A percentile compares a stretch with the other conserved stretches of the same genome.
These are phyloP conservation scores for Filobasidium wieringae DNA, from an alignment of 768 basidiomycete genomes.

Conservation along the genomic window DNA sequence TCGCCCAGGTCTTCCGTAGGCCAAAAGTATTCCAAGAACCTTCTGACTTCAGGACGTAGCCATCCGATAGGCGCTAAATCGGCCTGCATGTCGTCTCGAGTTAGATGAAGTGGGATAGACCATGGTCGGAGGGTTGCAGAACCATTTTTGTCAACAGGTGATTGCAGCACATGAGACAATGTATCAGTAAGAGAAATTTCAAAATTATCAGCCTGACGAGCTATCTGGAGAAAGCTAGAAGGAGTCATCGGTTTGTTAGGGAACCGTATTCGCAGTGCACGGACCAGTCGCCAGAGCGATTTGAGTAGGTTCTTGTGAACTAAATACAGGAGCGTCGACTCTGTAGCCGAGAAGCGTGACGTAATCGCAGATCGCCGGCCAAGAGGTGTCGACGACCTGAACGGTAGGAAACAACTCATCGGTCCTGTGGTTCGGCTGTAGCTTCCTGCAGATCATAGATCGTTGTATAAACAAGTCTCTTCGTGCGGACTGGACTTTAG, in stretches of 20 bases:
- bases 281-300: too few relatives aligned
- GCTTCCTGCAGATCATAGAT: too few relatives aligned
- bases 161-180: background rate
- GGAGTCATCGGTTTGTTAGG: background rate
- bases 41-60: conserved; percentile 36
- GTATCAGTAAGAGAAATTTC: background rate
- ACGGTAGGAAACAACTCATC: too few relatives aligned
- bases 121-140: background rate
- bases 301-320: too few relatives aligned
- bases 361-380: too few relatives aligned
- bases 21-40: conserved; percentile 30
- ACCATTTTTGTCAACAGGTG: background rate
- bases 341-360: too few relatives aligned
- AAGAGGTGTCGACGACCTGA: too few relatives aligned
- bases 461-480: too few relatives aligned
- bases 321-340: too few relatives aligned
- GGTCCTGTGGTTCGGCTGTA: too few relatives aligned
- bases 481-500: too few relatives aligned
- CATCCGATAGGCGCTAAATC: conserved; percentile 40
- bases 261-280: too few relatives aligned
- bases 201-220: background rate
- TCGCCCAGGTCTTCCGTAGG: conserved; percentile 14
- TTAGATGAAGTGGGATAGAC: conserved; percentile 27
- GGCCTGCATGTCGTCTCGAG: conserved; percentile 18
- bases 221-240: background rate